Percentiles rank a stretch among this genome's conserved stretches.
These are phyloP conservation scores for Sugiyamaella novakii DNA, from an alignment of 1,139 yeast species.

Conservation along the genomic window DNA sequence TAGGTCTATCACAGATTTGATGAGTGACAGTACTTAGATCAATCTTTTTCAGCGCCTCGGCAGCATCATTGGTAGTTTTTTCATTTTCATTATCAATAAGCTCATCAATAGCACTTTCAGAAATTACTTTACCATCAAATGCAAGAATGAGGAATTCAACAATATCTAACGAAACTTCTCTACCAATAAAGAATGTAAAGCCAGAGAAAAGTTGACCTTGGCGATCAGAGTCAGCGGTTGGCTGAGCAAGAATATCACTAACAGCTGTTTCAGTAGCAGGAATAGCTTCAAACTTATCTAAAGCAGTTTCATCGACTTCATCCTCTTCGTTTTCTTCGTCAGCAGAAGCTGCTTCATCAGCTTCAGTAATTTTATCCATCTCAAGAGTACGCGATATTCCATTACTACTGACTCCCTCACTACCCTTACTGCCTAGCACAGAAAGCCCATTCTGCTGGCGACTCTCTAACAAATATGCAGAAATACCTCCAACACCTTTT, in stretches of 20 bases:
- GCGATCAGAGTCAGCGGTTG: slow-evolving; percentile 60
- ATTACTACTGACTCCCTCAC: slow-evolving; percentile 36
- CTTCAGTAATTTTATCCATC: slow-evolving; percentile 36
- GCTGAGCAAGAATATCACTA: slow-evolving; percentile 82
- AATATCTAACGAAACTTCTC: slow-evolving; percentile 94
- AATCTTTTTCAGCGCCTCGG: slow-evolving; percentile 45
- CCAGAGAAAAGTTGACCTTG: slow-evolving; percentile 68
- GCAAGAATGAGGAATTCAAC: slow-evolving; percentile 85
- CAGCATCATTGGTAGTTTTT: slow-evolving; percentile 34
- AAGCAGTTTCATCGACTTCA: slow-evolving; percentile 48
- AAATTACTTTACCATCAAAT: slow-evolving; percentile 82
- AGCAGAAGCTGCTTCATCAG: slow-evolving; percentile 48
- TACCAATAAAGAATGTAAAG: slow-evolving; percentile 83
- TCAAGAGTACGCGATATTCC: slow-evolving; percentile 26
- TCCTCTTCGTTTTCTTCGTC: slow-evolving; percentile 46
- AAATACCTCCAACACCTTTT: slow-evolving; percentile 88
- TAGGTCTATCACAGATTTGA: slow-evolving; percentile 92
- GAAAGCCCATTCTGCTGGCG: slow-evolving; percentile 41
- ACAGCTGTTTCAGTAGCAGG: slow-evolving; percentile 58
- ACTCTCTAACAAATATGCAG: slow-evolving; percentile 74
- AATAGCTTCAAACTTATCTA: slow-evolving; percentile 70
- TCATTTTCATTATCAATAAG: slow-evolving; percentile 46
- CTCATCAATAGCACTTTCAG: slow-evolving; percentile 88
- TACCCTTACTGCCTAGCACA: slow-evolving; percentile 39
- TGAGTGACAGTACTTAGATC: slow-evolving; percentile 79